Evolutionary conservation across 805 yeast species (phyloP).

Genomic region (Hanseniaspora meyeri): DNA sequence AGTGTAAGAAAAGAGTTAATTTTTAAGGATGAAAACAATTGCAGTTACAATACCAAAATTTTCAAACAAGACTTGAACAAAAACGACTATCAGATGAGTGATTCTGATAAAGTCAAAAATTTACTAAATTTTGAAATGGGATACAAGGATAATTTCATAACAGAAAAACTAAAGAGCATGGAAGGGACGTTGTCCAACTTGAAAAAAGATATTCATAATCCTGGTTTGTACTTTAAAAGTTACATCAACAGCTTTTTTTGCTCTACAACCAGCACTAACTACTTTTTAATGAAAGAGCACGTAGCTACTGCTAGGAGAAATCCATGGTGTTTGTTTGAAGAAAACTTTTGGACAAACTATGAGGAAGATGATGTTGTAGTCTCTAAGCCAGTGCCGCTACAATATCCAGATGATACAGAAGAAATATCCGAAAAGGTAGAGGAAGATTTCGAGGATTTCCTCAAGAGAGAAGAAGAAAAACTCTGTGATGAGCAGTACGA

Average conservation of each 20-base stretch:
- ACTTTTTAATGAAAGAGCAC: constrained; percentile 20
- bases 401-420: neutral
- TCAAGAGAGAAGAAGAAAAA: neutral
- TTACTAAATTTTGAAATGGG: neutral
- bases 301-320: constrained; percentile 18
- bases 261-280: constrained; percentile 22
- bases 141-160: neutral
- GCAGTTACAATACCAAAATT: constrained; percentile 5
- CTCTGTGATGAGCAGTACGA: neutral
- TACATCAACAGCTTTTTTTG: constrained; percentile 19
- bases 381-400: neutral
- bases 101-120: constrained; percentile 8
- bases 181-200: neutral
- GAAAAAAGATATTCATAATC: neutral
- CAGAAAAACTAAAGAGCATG: neutral
- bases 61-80: constrained; percentile 21
- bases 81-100: constrained; percentile 19
- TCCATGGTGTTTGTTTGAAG: constrained; percentile 18
- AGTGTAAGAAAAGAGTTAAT: constrained; percentile 16
- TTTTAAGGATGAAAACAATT: constrained; percentile 17
- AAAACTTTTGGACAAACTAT: constrained; percentile 13
- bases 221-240: constrained; percentile 15
- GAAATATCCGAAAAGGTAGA: neutral
- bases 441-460: neutral
- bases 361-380: neutral